Conservation (phyloP, 768 basidiomycete genomes). For the Macrolepiota dolichaula region DNA sequence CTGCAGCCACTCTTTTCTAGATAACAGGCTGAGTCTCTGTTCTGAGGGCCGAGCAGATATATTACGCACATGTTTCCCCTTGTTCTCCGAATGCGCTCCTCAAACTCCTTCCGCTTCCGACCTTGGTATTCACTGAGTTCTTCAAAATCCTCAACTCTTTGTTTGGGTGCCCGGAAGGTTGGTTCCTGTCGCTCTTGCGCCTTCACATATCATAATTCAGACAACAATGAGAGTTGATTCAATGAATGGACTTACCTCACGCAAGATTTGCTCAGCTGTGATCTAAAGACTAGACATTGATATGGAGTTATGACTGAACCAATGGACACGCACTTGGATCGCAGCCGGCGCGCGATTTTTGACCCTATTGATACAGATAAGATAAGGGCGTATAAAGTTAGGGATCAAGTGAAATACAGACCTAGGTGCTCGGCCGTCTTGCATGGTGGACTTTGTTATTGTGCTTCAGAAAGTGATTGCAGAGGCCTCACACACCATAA, state of each 20-base stretch:
- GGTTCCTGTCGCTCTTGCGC: slow-evolving; percentile 98
- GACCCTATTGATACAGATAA: slow-evolving; percentile 48
- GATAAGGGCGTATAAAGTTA: background rate
- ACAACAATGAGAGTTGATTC: background rate
- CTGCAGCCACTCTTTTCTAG: slow-evolving; percentile 82
- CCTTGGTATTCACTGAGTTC: slow-evolving; percentile 85
- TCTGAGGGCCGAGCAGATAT: background rate
- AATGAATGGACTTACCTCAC: slow-evolving; percentile 58
- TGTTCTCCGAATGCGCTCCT: slow-evolving; percentile 80
- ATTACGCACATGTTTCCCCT: slow-evolving; percentile 71
- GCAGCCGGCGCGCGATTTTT: slow-evolving; percentile 97
- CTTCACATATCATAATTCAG: slow-evolving; percentile 31
- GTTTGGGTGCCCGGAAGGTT: slow-evolving; percentile 86
- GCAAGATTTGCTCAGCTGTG: slow-evolving; percentile 95
- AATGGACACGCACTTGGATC: slow-evolving; percentile 62
- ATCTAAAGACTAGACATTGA: slow-evolving; percentile 51
- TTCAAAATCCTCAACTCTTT: slow-evolving; percentile 95
- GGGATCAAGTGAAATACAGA: slow-evolving; percentile 22
- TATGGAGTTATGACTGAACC: background rate
- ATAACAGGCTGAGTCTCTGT: background rate
- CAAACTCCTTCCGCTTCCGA: slow-evolving; percentile 90
- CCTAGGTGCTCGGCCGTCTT: slow-evolving; percentile 81
- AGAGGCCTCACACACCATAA: background rate
- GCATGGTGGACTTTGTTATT: slow-evolving; percentile 40
- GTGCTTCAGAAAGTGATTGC: background rate